Evolutionary conservation across 2,329 filamentous ascomycete genomes (phyloP), one percentile per base, ranked within the genome.

Genomic region (Colletotrichum filicis): DNA sequence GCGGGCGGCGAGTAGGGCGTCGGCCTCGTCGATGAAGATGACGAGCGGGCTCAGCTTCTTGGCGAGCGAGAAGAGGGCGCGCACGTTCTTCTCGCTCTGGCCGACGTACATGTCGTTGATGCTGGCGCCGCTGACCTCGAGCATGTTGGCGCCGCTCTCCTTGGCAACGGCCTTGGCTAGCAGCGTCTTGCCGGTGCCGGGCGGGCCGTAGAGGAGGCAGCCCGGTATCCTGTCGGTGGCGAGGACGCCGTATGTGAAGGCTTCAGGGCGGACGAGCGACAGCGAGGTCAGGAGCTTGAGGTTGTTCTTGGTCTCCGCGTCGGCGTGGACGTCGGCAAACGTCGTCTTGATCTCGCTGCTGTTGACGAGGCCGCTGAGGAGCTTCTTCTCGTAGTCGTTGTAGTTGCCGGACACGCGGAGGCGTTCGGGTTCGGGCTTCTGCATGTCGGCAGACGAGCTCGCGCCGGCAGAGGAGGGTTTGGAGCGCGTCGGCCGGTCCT

Each of bases 81-180:
- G 92, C 66, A 98, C 94, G 79, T 97, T 97, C 87, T 98, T 98
- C 85, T 99, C 97, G 73, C 94, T 94, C 81, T 98, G 95, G 26
- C 97, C 97, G 4, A 98, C 94, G 82, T 94, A 98, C 90, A 97
- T 98, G 81, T 98, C 94, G 82, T 98, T 97, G 77, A 99, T 94
- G 76, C 95, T 94, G 1, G 95, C 95, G 3, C 95, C 96, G 76
- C 92, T 95, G 55, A 98, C 91, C 82, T 98, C 95, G 52, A 99
- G 93, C 92, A 88, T 91, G 76, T 90, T 92, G 49, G 91, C 91
- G 22, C 91, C 91, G 75, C 88, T 90, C 79, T 93, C 90, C 77
- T 92, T 92, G 16, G 91, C 91, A 3, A 93, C 89, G 0, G 91
- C 91, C 79, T 92, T 92, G 56, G 92, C 92, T 8, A 93, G 86